A percentile compares a stretch with the other conserved stretches of the same genome.
Conservation (phyloP, 148 eudicot genomes). For the Nepenthes mirabilis region DNA sequence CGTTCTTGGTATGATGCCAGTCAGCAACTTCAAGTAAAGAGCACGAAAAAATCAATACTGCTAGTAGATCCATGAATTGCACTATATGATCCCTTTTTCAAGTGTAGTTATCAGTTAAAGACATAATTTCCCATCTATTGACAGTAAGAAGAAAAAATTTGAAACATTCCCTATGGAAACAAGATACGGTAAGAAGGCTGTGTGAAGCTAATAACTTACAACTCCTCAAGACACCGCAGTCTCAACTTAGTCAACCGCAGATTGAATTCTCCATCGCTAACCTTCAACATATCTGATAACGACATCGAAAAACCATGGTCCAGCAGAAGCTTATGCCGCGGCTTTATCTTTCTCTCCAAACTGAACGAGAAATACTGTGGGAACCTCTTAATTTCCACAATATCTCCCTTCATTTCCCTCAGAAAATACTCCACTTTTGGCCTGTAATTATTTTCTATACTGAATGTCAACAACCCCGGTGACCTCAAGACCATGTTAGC, state of each 20-base stretch:
- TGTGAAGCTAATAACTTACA: background rate
- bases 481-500: constrained; percentile 58
- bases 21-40: no score
- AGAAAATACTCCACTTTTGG: constrained; percentile 72
- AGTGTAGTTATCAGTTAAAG: no score
- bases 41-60: no score
- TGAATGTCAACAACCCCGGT: constrained; percentile 65
- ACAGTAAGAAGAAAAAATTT: no score
- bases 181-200: no score
- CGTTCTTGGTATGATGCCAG: no score
- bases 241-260: constrained; percentile 41
- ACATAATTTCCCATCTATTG: no score
- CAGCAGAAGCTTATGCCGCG: constrained; percentile 40
- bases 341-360: constrained; percentile 75
- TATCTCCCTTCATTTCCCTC: constrained; percentile 66
- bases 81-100: no score
- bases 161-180: no score
- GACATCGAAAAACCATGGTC: constrained; percentile 51
- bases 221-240: constrained; percentile 16
- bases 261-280: constrained; percentile 70
- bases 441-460: constrained; percentile 49
- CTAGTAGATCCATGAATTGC: no score
- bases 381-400: constrained; percentile 57
- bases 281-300: constrained; percentile 61
- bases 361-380: constrained; percentile 94